Percentiles rank a stretch among this genome's conserved stretches.
Conservation (phyloP, 768 basidiomycete species). For the Collybia nuda region DNA sequence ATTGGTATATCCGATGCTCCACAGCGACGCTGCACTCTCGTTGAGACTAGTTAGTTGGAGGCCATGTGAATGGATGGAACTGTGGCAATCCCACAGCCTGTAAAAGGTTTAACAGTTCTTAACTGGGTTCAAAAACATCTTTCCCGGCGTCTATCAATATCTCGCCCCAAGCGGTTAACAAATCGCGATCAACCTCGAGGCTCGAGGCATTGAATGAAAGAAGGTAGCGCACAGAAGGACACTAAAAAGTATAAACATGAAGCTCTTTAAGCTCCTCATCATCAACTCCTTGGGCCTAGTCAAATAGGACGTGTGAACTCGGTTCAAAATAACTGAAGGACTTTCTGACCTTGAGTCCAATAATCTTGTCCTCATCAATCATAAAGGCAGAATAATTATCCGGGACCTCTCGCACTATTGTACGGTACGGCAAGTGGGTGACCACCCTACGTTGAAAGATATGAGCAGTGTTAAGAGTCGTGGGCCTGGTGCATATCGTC, state of each 20-base stretch:
- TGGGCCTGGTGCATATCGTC: background rate
- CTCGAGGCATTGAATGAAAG: background rate
- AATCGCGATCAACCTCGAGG: background rate
- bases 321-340: background rate
- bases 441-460: slow-evolving; percentile 10
- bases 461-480: slow-evolving; percentile 1
- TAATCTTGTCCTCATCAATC: slow-evolving; percentile 20
- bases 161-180: background rate
- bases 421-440: slow-evolving; percentile 13
- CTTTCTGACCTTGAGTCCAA: slow-evolving; percentile 17
- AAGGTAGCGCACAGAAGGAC: background rate
- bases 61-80: too few relatives aligned
- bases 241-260: slow-evolving; percentile 12
- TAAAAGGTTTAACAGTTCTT: too few relatives aligned
- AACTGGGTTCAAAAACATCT: too few relatives aligned
- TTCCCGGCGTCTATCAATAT: too few relatives aligned
- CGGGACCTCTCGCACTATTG: background rate
- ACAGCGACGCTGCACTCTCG: too few relatives aligned
- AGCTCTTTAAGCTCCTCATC: slow-evolving; percentile 14
- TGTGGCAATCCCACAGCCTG: too few relatives aligned
- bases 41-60: too few relatives aligned
- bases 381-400: slow-evolving; percentile 16
- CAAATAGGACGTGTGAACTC: background rate
- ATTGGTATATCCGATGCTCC: too few relatives aligned
- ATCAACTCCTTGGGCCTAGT: slow-evolving; percentile 7